phyloP scores from a whole-genome alignment of 352 stramenopile genomes.

The Blastocystis sp. region DNA sequence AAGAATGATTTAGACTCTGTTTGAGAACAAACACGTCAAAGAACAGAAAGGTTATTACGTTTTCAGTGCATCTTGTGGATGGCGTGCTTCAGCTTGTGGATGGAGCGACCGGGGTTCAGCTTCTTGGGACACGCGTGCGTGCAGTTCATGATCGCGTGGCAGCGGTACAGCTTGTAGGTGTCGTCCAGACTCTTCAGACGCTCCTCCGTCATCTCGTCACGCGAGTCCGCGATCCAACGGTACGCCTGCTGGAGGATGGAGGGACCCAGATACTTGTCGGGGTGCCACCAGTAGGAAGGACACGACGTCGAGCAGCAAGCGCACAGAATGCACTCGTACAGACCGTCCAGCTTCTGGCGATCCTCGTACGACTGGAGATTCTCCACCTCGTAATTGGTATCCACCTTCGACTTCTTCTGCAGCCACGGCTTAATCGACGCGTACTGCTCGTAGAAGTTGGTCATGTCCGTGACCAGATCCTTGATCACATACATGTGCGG shows the following conservation, averaged over 20 bases:
- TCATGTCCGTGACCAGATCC: conserved; percentile 91
- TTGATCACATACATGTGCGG: conserved; percentile 98
- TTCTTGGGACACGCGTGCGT: conserved; percentile 97
- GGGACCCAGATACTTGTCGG: conserved; percentile 80
- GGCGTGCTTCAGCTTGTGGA: conserved; percentile 87
- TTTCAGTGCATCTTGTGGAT: conserved; percentile 47
- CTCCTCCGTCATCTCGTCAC: conserved; percentile 87
- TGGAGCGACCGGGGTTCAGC: conserved; percentile 93
- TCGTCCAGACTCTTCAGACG: conserved; percentile 86
- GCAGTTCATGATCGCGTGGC: conserved; percentile 75
- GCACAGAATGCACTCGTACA: conserved; percentile 26
- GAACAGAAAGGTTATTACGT: conserved; percentile 1
- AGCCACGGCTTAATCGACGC: conserved; percentile 94
- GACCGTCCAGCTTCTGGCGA: conserved; percentile 90
- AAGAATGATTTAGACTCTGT: background rate
- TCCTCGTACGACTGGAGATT: conserved; percentile 73
- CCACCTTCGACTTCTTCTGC: conserved; percentile 88
- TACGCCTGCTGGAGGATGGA: conserved; percentile 83
- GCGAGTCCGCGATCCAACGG: conserved; percentile 94
- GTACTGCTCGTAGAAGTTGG: conserved; percentile 96
- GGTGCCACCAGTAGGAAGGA: conserved; percentile 98
- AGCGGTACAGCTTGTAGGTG: conserved; percentile 57
- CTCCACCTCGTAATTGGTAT: conserved; percentile 68
- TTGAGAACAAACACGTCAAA: background rate
- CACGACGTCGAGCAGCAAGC: conserved; percentile 94